These are phyloP conservation scores for Apodospora peruviana DNA, from an alignment of 495 filamentous ascomycete species.

Conservation along the genomic window DNA sequence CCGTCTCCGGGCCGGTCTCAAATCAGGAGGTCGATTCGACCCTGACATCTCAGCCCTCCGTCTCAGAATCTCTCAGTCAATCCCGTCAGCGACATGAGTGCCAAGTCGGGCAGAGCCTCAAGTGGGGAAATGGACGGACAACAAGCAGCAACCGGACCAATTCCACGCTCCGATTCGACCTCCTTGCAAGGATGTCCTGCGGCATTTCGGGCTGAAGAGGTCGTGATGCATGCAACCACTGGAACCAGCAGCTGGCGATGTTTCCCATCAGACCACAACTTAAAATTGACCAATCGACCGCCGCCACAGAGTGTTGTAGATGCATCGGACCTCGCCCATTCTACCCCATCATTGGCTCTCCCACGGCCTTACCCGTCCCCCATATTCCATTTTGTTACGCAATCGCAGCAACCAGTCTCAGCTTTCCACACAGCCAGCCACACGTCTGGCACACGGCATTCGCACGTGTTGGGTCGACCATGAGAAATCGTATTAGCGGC, in stretches of 20 bases:
- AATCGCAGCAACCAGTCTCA: background rate
- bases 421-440: background rate
- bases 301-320: background rate
- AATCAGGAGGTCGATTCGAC: background rate
- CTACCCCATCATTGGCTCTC: background rate
- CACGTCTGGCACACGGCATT: background rate
- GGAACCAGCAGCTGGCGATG: background rate
- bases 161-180: background rate
- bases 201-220: background rate
- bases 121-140: background rate
- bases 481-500: background rate
- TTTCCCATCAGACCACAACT: background rate
- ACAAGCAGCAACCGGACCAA: background rate
- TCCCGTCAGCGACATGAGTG: background rate
- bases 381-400: background rate
- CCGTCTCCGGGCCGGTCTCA: too few species aligned
- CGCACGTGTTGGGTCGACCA: background rate
- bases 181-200: background rate
- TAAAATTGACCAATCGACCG: background rate
- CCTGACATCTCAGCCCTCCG: background rate
- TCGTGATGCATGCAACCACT: background rate
- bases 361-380: background rate
- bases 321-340: background rate
- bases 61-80: background rate
- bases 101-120: background rate